These are phyloP conservation scores for Coelastrella sp. DNA, from an alignment of 139 green algal species.

Conservation along the genomic window DNA sequence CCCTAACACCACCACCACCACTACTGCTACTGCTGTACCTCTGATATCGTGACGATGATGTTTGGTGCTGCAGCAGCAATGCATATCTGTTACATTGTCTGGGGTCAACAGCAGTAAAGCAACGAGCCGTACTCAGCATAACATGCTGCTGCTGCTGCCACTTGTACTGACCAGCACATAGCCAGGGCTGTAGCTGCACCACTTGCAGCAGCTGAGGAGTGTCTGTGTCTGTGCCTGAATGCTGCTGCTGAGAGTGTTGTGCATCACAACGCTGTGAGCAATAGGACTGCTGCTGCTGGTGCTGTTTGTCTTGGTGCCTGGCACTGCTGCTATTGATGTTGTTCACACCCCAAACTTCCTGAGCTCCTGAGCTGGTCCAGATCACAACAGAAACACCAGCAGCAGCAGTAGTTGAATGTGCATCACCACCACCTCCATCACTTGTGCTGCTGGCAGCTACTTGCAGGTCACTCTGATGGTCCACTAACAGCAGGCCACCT, in stretches of 20 bases:
- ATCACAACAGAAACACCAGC: too few species aligned
- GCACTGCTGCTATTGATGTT: conserved; percentile 25
- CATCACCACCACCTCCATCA: too few species aligned
- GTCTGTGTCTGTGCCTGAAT: background rate
- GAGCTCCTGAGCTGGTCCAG: background rate
- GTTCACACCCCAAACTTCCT: background rate
- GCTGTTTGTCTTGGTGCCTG: background rate
- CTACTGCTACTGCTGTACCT: too few species aligned
- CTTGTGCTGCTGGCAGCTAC: too few species aligned
- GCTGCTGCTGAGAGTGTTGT: conserved; percentile 1
- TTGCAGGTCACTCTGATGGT: too few species aligned
- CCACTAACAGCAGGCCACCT: too few species aligned
- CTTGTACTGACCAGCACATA: background rate
- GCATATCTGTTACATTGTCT: background rate
- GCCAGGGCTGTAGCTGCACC: conserved; percentile 5
- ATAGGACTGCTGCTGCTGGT: background rate
- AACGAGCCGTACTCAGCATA: too few species aligned
- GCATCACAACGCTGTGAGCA: too few species aligned
- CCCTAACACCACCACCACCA: too few species aligned
- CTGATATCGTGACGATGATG: too few species aligned
- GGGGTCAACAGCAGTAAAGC: too few species aligned
- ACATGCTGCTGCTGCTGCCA: conserved; percentile 6
- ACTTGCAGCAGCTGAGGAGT: background rate
- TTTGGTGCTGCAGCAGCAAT: background rate
- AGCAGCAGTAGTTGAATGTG: too few species aligned